phyloP scores from a whole-genome alignment of 495 filamentous ascomycete genomes.

The Saxophila tyrrhenica region DNA sequence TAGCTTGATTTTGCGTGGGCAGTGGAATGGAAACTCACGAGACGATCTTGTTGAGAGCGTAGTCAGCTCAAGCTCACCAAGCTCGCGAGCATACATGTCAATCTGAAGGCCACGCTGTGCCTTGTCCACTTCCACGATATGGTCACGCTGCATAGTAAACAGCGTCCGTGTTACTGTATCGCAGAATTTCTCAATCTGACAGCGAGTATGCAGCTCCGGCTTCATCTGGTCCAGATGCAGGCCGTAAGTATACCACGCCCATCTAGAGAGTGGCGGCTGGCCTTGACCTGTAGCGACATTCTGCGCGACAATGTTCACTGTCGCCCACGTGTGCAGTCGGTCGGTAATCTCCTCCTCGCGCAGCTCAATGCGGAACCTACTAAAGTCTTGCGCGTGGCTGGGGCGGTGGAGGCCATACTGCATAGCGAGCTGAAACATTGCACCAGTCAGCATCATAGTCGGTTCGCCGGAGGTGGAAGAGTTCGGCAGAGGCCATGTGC shows the following conservation, averaged over 20 bases:
- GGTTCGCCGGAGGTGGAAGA: constrained; percentile 79
- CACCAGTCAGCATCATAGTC: constrained; percentile 77
- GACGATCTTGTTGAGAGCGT: constrained; percentile 9
- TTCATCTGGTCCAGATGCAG: constrained; percentile 19
- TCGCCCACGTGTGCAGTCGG: constrained; percentile 79
- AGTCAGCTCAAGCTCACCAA: constrained; percentile 19
- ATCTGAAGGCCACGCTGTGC: constrained; percentile 18
- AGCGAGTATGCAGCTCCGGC: constrained; percentile 33
- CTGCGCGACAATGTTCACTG: constrained; percentile 88
- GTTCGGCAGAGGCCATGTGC: constrained; percentile 81
- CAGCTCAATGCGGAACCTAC: constrained; percentile 66
- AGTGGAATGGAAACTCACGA: constrained; percentile 1
- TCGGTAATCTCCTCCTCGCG: constrained; percentile 78
- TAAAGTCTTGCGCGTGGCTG: constrained; percentile 83
- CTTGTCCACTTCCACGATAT: constrained; percentile 18
- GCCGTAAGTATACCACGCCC: constrained; percentile 22
- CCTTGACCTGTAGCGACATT: constrained; percentile 79
- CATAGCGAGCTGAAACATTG: constrained; percentile 89
- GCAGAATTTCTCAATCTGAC: constrained; percentile 72
- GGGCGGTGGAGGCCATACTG: constrained; percentile 84
- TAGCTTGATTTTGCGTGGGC: neutral
- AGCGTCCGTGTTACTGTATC: constrained; percentile 78
- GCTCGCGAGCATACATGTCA: constrained; percentile 16
- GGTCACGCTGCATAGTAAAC: constrained; percentile 48
- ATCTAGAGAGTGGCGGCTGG: constrained; percentile 76